Evolutionary conservation across 257 asterid species (phyloP), one percentile per base, ranked within the genome.

Genomic region (Penstemon barbatus): DNA sequence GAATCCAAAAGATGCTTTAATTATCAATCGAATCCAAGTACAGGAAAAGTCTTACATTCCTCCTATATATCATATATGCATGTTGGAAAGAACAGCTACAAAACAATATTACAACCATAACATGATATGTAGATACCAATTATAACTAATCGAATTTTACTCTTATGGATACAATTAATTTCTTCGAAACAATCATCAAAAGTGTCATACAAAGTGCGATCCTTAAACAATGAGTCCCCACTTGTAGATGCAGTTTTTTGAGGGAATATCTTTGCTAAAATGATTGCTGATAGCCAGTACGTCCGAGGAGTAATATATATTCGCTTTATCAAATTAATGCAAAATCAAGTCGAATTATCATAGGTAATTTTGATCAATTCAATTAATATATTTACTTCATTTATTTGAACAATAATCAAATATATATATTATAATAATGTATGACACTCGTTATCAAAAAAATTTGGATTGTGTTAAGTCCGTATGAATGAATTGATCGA

Each of bases 171-270:
- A 25, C 33, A 25, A 2, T 25, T 25, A 25, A 51, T 70, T 68
- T 55, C 65, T 9, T 8, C 57, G 8, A 5, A 6, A 48, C 18
- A 75, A 74, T 74, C 60, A 78, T 78, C 74, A 70, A 61, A 50
- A 25, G 82, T 68, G 79, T 65, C 67, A 74, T 74, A 74, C 77
- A 48, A 74, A 66, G 11, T 65, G 79, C 79, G 82, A 78, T 61
- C 72, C 79, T 74, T 25, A 74, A 70, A 70, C 71, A 74, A 54
- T 42, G 41, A 70, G 79, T 70, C 82, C 79, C 79, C 77, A 78
- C 76, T 43, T 57, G 42, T 33, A n/a, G 49, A 48, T 40, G 4
- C 64, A 52, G 15, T 19, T 43, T 42, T 40, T 13, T 25, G 33
- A 19, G 3, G 19, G 55, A 62, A 62, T 52, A 61, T 70, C 41